Evolutionary conservation across 495 filamentous ascomycete species (phyloP), one percentile per base, ranked within the genome.

Genomic region (Penicillium coprophilum): DNA sequence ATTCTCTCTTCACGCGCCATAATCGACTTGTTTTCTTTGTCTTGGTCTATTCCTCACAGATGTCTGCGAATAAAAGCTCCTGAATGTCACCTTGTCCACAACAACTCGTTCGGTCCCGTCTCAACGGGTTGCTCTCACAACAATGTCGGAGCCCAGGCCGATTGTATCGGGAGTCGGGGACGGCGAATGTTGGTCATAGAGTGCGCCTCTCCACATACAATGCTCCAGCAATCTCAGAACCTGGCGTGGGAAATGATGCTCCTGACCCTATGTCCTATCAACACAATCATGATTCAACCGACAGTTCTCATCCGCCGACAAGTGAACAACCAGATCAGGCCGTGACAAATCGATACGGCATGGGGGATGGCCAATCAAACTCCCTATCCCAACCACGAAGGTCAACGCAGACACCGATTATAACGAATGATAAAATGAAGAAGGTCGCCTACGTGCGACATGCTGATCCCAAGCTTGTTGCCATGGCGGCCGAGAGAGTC

Each of bases 1-100:
- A 45, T 38, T 21, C 28, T 17, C 23, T 40, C 41, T 13, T 11
- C 39, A 24, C 11, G 41, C 40, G 34, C 36, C 52, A 19, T 38
- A 53, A 15, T 50, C 32, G 28, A 31, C 9, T 55, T 34, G 17
- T 34, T 23, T 50, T 27, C 40, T 50, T 54, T 47, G 49, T 40
- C 15, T 50, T 51, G 19, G 27, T 27, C 28, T 46, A n/a, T 24
- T 43, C 44, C 23, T 50, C 56, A 51, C 56, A 51, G 55, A 75
- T 75, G 67, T 47, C 54, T 64, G 50, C 28, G 13, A 45, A 43
- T 21, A 53, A 56, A 45, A 46, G 62, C 34, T 58, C 46, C 72
- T 76, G 75, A 75, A 77, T 77, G 75, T 76, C 62, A 62, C 56
- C 65, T 59, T 65, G 73, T 67, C 59, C 67, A 55, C 66, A 63